Evolutionary conservation across 2,329 filamentous ascomycete genomes (phyloP).

Genomic region (Canariomyces notabilis): DNA sequence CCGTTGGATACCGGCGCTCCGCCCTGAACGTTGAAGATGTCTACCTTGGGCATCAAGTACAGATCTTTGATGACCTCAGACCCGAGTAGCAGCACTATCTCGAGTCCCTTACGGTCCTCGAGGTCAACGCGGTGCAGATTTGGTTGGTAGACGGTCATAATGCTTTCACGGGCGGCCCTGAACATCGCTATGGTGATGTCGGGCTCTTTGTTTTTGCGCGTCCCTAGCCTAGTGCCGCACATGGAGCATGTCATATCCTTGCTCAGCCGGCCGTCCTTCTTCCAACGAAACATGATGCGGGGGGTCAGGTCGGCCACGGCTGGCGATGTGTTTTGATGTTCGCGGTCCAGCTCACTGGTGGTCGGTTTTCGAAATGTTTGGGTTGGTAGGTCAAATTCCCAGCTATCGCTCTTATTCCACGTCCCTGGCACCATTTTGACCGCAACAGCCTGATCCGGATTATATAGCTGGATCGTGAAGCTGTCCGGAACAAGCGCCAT

Average conservation of each 20-base stretch:
- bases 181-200: constrained; percentile 94
- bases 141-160: constrained; percentile 83
- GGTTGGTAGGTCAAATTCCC: constrained; percentile 91
- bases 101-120: constrained; percentile 88
- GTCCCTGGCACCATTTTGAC: constrained; percentile 68
- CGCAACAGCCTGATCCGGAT: constrained; percentile 77
- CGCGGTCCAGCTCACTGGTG: constrained; percentile 69
- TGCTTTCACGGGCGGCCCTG: constrained; percentile 58
- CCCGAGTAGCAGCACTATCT: constrained; percentile 67
- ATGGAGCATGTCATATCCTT: constrained; percentile 88
- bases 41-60: constrained; percentile 59
- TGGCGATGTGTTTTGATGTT: constrained; percentile 46
- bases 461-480: constrained; percentile 87
- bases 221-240: constrained; percentile 68
- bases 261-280: constrained; percentile 76
- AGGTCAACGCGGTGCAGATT: constrained; percentile 87
- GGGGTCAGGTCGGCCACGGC: constrained; percentile 52
- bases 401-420: constrained; percentile 75
- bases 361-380: constrained; percentile 79
- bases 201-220: constrained; percentile 80
- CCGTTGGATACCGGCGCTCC: constrained; percentile 25
- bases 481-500: constrained; percentile 69
- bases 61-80: constrained; percentile 62
- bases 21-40: constrained; percentile 72
- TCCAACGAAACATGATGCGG: constrained; percentile 82